phyloP scores from a whole-genome alignment of 805 yeast species.

The Lipomyces spencermartinsiae region DNA sequence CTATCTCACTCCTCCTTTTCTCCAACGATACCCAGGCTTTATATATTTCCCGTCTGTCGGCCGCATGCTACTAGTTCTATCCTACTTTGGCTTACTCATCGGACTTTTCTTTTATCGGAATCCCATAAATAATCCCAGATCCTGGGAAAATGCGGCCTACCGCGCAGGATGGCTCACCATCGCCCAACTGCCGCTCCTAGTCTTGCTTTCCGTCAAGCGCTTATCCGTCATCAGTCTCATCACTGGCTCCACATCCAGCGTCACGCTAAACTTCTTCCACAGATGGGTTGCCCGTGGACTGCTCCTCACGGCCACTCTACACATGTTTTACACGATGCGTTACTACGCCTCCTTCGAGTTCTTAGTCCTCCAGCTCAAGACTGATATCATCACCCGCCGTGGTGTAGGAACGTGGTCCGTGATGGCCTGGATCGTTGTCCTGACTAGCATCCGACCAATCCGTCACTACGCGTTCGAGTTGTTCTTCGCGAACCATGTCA shows the following conservation, averaged over 20 bases:
- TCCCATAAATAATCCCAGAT: conserved; percentile 11
- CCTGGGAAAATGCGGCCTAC: conserved; percentile 39
- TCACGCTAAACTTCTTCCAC: conserved; percentile 41
- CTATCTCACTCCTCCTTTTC: conserved; percentile 19
- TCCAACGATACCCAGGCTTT: conserved; percentile 10
- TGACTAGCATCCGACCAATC: conserved; percentile 45
- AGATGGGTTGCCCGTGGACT: conserved; percentile 43
- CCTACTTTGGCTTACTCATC: conserved; percentile 36
- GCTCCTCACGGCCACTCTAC: conserved; percentile 39
- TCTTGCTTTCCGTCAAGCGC: conserved; percentile 39
- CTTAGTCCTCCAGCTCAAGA: conserved; percentile 29
- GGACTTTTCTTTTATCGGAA: conserved; percentile 37
- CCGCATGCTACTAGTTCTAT: conserved; percentile 15
- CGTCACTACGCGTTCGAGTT: conserved; percentile 39
- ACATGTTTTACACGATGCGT: conserved; percentile 39
- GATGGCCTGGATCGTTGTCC: conserved; percentile 39
- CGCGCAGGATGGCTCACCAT: conserved; percentile 43
- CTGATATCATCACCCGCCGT: conserved; percentile 31
- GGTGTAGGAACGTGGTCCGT: conserved; percentile 41
- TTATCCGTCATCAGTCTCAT: conserved; percentile 35
- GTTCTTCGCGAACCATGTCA: conserved; percentile 40
- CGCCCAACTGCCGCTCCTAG: conserved; percentile 41
- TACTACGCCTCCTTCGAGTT: conserved; percentile 35
- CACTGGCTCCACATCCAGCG: conserved; percentile 38
- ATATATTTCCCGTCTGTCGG: conserved; percentile 32